phyloP scores from a whole-genome alignment of 2,329 filamentous ascomycete species.

The Westerdykella aurantiaca region DNA sequence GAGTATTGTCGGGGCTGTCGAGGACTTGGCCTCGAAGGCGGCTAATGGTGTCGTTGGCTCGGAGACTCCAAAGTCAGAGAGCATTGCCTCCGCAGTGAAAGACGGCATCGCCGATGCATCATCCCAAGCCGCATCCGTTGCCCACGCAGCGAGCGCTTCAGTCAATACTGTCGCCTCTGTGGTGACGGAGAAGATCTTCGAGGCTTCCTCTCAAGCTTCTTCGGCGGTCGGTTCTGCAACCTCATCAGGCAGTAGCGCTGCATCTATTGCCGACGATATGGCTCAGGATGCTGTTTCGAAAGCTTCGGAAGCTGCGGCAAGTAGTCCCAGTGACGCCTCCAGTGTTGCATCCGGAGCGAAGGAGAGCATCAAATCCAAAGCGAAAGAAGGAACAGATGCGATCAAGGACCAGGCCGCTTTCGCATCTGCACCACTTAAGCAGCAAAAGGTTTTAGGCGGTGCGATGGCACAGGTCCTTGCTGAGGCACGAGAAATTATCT shows the following conservation, averaged over 20 bases:
- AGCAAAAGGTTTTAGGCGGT: constrained; percentile 48
- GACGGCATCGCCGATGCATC: constrained; percentile 1
- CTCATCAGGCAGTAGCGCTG: constrained; percentile 14
- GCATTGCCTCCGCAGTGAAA: constrained; percentile 29
- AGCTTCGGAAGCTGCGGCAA: constrained; percentile 18
- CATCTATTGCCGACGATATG: constrained; percentile 14
- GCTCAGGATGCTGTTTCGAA: constrained; percentile 18
- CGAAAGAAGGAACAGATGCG: constrained; percentile 13
- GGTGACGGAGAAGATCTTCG: constrained; percentile 33
- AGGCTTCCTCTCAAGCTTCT: constrained; percentile 28
- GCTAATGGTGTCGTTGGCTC: constrained; percentile 33
- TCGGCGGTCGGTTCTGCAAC: constrained; percentile 15
- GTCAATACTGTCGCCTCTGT: constrained; percentile 22
- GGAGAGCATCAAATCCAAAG: constrained; percentile 16
- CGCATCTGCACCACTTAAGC: constrained; percentile 33
- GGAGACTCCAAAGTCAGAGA: constrained; percentile 28
- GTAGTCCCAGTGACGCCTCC: constrained; percentile 13
- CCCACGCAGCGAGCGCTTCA: constrained; percentile 5
- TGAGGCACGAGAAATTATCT: constrained; percentile 42
- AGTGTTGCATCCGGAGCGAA: constrained; percentile 9
- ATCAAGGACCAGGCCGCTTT: constrained; percentile 19
- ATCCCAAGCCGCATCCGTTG: constrained; percentile 14
- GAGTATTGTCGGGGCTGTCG: constrained; percentile 36
- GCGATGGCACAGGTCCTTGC: constrained; percentile 49
- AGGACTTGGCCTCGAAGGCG: constrained; percentile 33